Evolutionary conservation across 805 yeast genomes (phyloP), one percentile per base, ranked within the genome.

Genomic region (Suhomyces sp.): DNA sequence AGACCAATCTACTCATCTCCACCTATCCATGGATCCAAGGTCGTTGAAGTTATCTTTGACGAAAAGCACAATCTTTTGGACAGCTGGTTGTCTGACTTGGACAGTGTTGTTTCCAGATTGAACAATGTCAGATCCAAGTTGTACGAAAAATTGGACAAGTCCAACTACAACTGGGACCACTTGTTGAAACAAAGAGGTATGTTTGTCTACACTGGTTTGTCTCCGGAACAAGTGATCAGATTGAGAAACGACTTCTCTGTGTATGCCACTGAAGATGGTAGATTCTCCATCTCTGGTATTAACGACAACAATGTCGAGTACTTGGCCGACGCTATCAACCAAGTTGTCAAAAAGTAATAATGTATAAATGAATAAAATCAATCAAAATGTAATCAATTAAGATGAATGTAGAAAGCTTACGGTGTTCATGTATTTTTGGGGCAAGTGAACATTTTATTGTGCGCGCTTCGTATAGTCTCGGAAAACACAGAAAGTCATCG

Each of bases 1-100:
- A 83, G 98, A 67, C 88, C 97, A 39, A 81, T 88, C 64, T 87
- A 89, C 75, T 90, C 97, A 5, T 89, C 94, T 58, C 97, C 98
- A 31, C 97, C 98, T 50, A 87, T 89, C 53, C 93, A 91, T 71
- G 98, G 99, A 15, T 87, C 97, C 19, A 85, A 90, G 63, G 82
- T 93, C 52, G 99, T 91, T 20, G 87, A 87, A 66, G 76, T 82
- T 62, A 86, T 93, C 47, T 79, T 93, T 51, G 78, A 81, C 51
- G 76, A 83, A 58, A 77, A 82, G 53, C 35, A 54, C 54, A 72
- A 71, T 20, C 79, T 92, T 52, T 81, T 81, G 68, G 56, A 66
- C 9, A 86, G 85, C 65, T 93, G 99, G 99, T 82, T 85, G 60
- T 61, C 71, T 40, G 97, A 93, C 68, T 92, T 93, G 62, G 76